phyloP scores from a whole-genome alignment of 176 grass and related monocot genomes.

The Oryza meridionalis region DNA sequence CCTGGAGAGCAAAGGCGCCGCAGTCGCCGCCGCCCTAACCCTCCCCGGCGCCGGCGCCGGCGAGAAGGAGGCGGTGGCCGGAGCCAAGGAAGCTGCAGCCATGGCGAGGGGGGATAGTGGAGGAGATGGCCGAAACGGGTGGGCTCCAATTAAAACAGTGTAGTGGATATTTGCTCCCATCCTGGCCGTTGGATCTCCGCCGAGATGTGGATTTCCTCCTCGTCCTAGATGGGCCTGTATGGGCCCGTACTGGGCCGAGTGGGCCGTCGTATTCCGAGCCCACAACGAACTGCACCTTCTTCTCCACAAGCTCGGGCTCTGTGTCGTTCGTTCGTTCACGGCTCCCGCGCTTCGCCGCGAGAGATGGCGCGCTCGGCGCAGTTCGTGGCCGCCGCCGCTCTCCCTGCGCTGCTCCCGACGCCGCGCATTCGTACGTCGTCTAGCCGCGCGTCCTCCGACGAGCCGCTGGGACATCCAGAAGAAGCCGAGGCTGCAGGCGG shows the following conservation, averaged over 20 bases:
- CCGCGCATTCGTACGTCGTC: not conserved
- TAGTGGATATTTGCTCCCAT: not conserved
- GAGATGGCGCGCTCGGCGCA: not conserved
- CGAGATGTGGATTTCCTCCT: not conserved
- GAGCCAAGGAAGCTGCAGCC: slow-evolving; percentile 36
- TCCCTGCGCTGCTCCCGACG: not conserved
- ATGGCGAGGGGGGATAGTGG: not conserved
- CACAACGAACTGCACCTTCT: no score
- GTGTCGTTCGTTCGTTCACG: not conserved
- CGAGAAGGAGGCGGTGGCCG: slow-evolving; percentile 39
- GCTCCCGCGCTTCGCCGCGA: not conserved
- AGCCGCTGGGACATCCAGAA: slow-evolving; percentile 26
- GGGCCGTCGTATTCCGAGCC: not conserved
- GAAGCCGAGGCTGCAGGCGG: not conserved
- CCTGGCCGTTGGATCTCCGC: not conserved
- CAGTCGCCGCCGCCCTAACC: not conserved
- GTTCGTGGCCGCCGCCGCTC: not conserved
- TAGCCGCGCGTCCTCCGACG: not conserved
- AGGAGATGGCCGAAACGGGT: slow-evolving; percentile 6
- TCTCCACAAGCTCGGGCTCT: no score
- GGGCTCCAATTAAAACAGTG: not conserved
- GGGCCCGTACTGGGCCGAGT: no score
- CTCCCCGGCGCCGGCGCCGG: slow-evolving; percentile 20
- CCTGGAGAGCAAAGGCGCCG: not conserved
- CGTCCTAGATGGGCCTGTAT: not conserved